A percentile compares a stretch with the other conserved stretches of the same genome.
phyloP scores from a whole-genome alignment of 129 eudicot genomes.

The Scalesia atractyloides region DNA sequence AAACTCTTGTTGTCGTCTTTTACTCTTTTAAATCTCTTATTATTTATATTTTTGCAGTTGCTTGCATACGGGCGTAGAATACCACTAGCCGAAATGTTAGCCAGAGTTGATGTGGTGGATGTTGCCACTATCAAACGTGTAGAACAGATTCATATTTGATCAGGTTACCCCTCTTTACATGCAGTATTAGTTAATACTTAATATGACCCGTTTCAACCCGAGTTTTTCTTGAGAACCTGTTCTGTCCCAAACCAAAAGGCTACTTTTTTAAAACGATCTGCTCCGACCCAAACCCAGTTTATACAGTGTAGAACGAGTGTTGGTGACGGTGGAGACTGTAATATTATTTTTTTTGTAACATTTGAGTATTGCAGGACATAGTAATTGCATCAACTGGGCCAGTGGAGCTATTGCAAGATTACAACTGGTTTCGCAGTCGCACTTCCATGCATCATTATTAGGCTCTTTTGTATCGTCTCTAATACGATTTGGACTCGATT shows the following conservation, averaged over 20 bases:
- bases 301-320: background rate
- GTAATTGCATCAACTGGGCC: slow-evolving; percentile 90
- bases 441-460: slow-evolving; percentile 84
- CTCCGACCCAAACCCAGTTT: background rate
- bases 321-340: background rate
- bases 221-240: background rate
- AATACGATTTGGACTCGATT: background rate
- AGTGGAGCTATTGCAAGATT: slow-evolving; percentile 78
- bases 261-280: background rate
- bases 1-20: background rate
- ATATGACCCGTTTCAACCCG: background rate
- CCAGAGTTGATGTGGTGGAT: slow-evolving; percentile 86
- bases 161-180: slow-evolving; percentile 39
- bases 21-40: background rate
- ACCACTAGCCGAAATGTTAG: slow-evolving; percentile 78
- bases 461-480: slow-evolving; percentile 15
- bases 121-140: slow-evolving; percentile 83
- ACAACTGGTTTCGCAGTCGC: slow-evolving; percentile 92
- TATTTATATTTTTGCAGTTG: slow-evolving; percentile 45
- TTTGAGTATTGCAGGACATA: slow-evolving; percentile 55
- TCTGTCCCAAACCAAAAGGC: background rate
- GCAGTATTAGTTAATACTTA: background rate
- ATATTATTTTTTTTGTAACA: background rate
- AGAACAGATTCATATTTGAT: slow-evolving; percentile 73
- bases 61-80: slow-evolving; percentile 85